A percentile compares a stretch with the other conserved stretches of the same genome.
phyloP scores from a whole-genome alignment of 116 monocot species.

The Zostera marina region DNA sequence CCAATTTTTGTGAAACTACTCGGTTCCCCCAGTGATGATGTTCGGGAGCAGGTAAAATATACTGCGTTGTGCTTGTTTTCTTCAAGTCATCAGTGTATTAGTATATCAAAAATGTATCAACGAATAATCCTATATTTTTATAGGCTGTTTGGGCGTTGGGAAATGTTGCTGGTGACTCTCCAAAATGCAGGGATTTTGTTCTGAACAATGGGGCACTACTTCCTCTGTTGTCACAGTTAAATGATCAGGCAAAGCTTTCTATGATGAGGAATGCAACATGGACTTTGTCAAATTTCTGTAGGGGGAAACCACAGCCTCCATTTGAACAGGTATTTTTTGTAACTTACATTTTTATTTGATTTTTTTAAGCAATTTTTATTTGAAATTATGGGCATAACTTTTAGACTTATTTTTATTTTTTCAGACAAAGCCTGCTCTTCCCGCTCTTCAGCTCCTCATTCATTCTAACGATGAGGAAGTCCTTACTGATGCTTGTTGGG shows the following conservation, averaged over 20 bases:
- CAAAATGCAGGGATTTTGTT: conserved; percentile 67
- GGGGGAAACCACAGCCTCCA: conserved; percentile 76
- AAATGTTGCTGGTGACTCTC: conserved; percentile 94
- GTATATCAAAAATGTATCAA: background rate
- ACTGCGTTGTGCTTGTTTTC: background rate
- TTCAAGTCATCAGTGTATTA: background rate
- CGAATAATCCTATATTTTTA: background rate
- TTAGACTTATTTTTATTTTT: background rate
- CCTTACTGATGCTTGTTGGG: conserved; percentile 79
- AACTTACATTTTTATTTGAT: background rate
- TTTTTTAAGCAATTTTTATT: background rate
- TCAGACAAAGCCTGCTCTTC: conserved; percentile 63
- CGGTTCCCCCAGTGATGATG: conserved; percentile 16
- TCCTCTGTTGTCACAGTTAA: conserved; percentile 66
- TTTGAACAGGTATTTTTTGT: conserved; percentile 53
- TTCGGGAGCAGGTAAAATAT: conserved; percentile 17
- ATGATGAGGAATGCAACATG: conserved; percentile 92
- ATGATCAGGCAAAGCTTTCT: conserved; percentile 76
- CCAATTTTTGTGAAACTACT: conserved; percentile 23
- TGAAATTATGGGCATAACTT: background rate
- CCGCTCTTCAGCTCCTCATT: conserved; percentile 48
- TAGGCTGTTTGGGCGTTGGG: conserved; percentile 97
- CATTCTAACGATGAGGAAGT: conserved; percentile 70
- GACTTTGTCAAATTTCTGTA: conserved; percentile 90
- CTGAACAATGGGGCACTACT: conserved; percentile 49